These are phyloP conservation scores for Cercospora beticola DNA, from an alignment of 2,329 filamentous ascomycete genomes.

Conservation along the genomic window DNA sequence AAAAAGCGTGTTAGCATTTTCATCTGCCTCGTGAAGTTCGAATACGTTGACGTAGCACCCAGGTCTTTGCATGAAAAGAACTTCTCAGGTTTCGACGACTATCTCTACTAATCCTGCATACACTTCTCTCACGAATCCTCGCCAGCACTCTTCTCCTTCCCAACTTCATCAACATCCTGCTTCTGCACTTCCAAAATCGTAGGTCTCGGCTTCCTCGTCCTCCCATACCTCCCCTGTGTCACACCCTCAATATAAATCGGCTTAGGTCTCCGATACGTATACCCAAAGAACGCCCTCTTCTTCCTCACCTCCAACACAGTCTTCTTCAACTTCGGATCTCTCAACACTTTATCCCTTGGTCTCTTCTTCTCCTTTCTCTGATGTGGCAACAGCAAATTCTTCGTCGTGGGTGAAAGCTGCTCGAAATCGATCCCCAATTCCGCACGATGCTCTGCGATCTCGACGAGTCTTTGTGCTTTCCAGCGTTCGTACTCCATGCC, in stretches of 20 bases:
- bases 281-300: constrained; percentile 80
- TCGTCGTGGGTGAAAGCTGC: neutral
- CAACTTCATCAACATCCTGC: constrained; percentile 6
- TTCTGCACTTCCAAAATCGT: constrained; percentile 29
- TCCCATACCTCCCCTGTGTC: constrained; percentile 15
- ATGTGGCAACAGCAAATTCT: neutral
- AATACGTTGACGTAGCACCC: neutral
- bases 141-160: neutral
- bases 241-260: constrained; percentile 24
- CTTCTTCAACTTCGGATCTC: constrained; percentile 66
- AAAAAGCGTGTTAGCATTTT: neutral
- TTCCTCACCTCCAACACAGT: constrained; percentile 78
- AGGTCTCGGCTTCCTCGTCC: constrained; percentile 23
- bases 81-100: neutral
- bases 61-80: neutral
- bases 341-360: constrained; percentile 78
- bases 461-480: constrained; percentile 31
- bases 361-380: constrained; percentile 68
- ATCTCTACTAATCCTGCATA: neutral
- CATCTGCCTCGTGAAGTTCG: neutral
- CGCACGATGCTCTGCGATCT: constrained; percentile 28
- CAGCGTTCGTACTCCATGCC: constrained; percentile 34
- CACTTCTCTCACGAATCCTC: neutral
- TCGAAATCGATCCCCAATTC: constrained; percentile 18
- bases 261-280: constrained; percentile 67